phyloP scores from a whole-genome alignment of 257 asterid species.

The Primulina eburnea region DNA sequence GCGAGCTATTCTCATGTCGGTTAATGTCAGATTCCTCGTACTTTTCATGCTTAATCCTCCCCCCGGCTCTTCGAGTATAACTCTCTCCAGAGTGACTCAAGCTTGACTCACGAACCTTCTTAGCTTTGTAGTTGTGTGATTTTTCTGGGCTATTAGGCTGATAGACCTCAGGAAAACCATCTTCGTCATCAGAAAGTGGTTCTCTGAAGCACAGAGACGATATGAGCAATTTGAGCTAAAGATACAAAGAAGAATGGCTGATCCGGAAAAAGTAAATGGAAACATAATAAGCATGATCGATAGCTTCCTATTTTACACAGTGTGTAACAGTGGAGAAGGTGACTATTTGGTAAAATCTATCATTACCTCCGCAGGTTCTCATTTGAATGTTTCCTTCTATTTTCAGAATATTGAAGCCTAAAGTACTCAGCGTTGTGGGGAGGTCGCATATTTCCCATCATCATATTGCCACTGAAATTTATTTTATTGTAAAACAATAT shows the following conservation, averaged over 20 bases:
- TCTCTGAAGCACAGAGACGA: conserved; percentile 37
- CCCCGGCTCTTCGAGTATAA: conserved; percentile 32
- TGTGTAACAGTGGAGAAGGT: neutral
- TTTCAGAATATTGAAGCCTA: conserved; percentile 41
- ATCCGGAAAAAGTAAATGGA: neutral
- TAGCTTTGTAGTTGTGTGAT: conserved; percentile 29
- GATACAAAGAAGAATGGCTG: neutral
- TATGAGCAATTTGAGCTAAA: conserved; percentile 26
- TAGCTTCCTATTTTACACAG: neutral
- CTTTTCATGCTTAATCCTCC: conserved; percentile 40
- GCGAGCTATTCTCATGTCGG: conserved; percentile 41
- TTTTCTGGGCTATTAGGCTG: conserved; percentile 31
- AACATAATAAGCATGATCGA: neutral
- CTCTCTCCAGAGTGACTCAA: conserved; percentile 56
- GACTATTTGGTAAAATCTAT: neutral
- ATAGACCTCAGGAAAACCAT: conserved; percentile 32
- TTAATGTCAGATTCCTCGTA: conserved; percentile 29
- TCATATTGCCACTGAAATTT: conserved; percentile 50
- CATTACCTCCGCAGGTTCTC: conserved; percentile 57
- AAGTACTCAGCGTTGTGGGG: conserved; percentile 37
- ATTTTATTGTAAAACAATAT: conserved; percentile 21
- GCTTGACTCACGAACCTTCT: conserved; percentile 37
- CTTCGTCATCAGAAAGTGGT: conserved; percentile 37
- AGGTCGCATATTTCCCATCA: conserved; percentile 48
- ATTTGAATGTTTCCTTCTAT: conserved; percentile 42